Conservation (phyloP, 176 grass and related monocot genomes). For the Stipa capillata region DNA sequence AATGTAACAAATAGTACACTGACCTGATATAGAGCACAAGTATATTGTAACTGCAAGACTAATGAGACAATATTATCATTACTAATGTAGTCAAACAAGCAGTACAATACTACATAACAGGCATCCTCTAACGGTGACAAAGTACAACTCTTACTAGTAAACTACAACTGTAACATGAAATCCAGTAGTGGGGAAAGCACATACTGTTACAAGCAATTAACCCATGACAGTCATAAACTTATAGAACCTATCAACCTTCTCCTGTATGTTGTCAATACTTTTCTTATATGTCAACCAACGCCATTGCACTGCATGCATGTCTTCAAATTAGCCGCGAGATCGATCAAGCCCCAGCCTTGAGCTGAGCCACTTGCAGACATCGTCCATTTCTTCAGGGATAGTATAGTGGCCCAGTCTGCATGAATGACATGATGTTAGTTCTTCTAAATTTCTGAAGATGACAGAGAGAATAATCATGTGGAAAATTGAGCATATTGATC, state of each 20-base stretch:
- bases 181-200: conserved; percentile 21
- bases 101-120: conserved; percentile 32
- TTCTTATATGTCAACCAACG: conserved; percentile 15
- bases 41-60: neutral
- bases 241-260: conserved; percentile 35
- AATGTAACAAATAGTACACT: neutral
- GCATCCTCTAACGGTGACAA: conserved; percentile 13
- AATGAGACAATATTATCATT: neutral
- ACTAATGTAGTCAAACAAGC: conserved; percentile 30
- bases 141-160: conserved; percentile 20
- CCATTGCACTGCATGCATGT: neutral
- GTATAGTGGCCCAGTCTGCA: conserved; percentile 85
- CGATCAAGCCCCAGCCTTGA: conserved; percentile 62
- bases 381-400: conserved; percentile 94
- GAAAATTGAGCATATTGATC: neutral
- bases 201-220: conserved; percentile 36
- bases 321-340: conserved; percentile 26
- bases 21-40: neutral
- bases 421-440: neutral
- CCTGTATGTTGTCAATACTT: conserved; percentile 36
- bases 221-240: conserved; percentile 5
- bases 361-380: conserved; percentile 85
- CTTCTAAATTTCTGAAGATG: neutral
- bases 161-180: conserved; percentile 26
- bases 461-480: neutral